phyloP scores from a whole-genome alignment of 1,284 basidiomycete genomes.

The Trametes pubescens region DNA sequence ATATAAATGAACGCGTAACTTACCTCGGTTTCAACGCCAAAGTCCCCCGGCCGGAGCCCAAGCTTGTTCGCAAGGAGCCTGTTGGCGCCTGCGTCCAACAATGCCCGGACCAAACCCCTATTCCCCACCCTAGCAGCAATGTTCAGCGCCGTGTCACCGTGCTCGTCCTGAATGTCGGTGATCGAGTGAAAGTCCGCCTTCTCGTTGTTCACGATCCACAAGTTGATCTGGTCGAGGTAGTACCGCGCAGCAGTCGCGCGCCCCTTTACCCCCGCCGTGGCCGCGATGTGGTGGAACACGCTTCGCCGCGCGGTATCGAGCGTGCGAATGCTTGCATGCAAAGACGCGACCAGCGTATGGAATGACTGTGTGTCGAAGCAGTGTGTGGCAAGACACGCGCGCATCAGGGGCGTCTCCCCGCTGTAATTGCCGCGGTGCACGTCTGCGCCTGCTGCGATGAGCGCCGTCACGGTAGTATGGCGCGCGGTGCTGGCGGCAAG shows the following conservation, averaged over 20 bases:
- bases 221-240: conserved; percentile 92
- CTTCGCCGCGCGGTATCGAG: conserved; percentile 91
- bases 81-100: conserved; percentile 95
- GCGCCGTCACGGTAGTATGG: conserved; percentile 69
- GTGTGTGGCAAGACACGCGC: conserved; percentile 91
- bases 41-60: conserved; percentile 92
- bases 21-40: conserved; percentile 92
- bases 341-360: conserved; percentile 66
- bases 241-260: conserved; percentile 87
- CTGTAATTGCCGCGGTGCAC: conserved; percentile 90
- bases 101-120: conserved; percentile 83
- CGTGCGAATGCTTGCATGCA: conserved; percentile 84
- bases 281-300: conserved; percentile 94
- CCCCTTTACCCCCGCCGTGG: conserved; percentile 91
- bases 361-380: conserved; percentile 87
- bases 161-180: conserved; percentile 93
- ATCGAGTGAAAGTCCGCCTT: conserved; percentile 80
- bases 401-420: conserved; percentile 95
- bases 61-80: conserved; percentile 93
- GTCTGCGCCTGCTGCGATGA: conserved; percentile 82
- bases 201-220: conserved; percentile 80
- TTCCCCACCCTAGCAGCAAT: conserved; percentile 96
- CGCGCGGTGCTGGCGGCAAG: conserved; percentile 91
- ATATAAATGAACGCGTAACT: conserved; percentile 35
- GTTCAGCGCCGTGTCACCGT: conserved; percentile 97